Conservation (phyloP, 2,329 filamentous ascomycete genomes). For the Diatrype stigma region DNA sequence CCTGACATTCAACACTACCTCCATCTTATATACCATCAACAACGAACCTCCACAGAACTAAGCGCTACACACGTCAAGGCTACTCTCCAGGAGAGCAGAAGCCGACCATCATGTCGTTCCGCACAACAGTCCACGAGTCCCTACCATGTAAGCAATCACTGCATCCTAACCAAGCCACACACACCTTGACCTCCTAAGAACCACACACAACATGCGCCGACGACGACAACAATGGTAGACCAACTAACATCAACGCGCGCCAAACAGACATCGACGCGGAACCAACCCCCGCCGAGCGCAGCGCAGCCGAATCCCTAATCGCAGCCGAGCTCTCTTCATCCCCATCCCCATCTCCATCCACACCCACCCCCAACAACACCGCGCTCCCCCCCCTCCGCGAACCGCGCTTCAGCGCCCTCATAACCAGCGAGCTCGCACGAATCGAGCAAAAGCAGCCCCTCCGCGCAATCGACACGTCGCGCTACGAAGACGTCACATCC, state of each 20-base stretch:
- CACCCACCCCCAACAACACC: conserved; percentile 49
- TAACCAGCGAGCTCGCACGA: conserved; percentile 65
- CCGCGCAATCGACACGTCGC: conserved; percentile 65
- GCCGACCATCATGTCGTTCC: conserved; percentile 55
- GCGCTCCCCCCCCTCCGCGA: conserved; percentile 46
- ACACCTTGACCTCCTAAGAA: not conserved
- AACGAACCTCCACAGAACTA: not conserved
- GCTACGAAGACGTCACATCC: conserved; percentile 79
- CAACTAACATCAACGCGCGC: conserved; percentile 6
- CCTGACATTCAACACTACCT: too few species aligned
- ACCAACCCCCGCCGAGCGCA: conserved; percentile 59
- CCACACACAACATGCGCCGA: too few species aligned
- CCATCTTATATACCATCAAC: not conserved
- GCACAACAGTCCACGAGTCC: conserved; percentile 69
- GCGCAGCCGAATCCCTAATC: conserved; percentile 67
- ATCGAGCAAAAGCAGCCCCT: conserved; percentile 58
- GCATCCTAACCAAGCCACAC: conserved; percentile 11
- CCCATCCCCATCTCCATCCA: conserved; percentile 32
- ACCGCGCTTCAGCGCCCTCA: conserved; percentile 59
- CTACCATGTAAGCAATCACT: conserved; percentile 62
- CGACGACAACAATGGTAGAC: not conserved
- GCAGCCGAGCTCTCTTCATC: conserved; percentile 56
- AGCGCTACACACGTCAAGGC: not conserved
- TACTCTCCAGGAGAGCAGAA: not conserved
- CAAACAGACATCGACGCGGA: conserved; percentile 73